Conservation (phyloP, 768 basidiomycete genomes). For the Tylopilus felleus region DNA sequence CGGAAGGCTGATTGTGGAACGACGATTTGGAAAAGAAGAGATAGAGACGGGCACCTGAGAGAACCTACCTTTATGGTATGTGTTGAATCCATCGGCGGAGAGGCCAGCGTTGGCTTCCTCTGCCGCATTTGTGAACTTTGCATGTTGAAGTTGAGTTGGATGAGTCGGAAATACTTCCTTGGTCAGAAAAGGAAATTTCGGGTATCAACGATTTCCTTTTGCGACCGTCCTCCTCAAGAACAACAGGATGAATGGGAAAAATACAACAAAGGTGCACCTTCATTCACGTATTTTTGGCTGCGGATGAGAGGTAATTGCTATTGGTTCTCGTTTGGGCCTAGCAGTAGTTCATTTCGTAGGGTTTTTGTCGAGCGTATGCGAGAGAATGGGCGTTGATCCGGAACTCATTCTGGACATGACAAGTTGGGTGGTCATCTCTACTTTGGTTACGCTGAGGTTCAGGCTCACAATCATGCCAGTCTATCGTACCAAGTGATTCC, state of each 20-base stretch:
- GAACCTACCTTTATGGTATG: constrained; percentile 7
- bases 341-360: neutral
- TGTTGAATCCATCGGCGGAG: neutral
- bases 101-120: constrained; percentile 13
- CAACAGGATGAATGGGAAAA: neutral
- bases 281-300: neutral
- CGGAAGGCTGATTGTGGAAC: constrained; percentile 2
- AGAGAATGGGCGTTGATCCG: neutral
- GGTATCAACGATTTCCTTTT: constrained; percentile 3
- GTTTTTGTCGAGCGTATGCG: neutral
- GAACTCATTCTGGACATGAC: neutral
- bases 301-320: constrained; percentile 7
- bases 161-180: neutral
- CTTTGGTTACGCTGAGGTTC: neutral
- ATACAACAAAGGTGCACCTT: neutral
- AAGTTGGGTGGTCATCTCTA: neutral
- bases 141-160: neutral
- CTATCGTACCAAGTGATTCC: neutral
- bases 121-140: constrained; percentile 17
- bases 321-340: neutral
- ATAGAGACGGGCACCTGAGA: neutral
- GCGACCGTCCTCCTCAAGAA: neutral
- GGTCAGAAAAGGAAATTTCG: constrained; percentile 16
- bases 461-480: neutral
- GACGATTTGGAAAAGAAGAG: neutral